phyloP scores from a whole-genome alignment of 2,329 filamentous ascomycete genomes.

The Scedosporium aurantiacum region DNA sequence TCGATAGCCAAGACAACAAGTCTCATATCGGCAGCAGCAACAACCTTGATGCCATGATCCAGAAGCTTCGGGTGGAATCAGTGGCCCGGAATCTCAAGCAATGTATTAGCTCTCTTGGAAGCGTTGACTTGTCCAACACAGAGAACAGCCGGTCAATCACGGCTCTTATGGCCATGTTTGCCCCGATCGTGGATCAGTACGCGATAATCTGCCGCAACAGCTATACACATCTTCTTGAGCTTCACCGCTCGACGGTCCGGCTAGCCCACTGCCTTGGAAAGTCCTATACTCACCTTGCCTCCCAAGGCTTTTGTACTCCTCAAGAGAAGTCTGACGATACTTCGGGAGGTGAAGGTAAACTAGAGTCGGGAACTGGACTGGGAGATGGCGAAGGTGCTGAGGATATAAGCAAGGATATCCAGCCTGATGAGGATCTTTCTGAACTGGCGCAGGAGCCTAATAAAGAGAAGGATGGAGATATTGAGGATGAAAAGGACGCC shows the following conservation, averaged over 20 bases:
- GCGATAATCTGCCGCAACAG: constrained; percentile 46
- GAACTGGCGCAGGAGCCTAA: constrained; percentile 82
- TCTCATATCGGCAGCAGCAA: constrained; percentile 3
- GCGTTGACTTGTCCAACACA: constrained; percentile 18
- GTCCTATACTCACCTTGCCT: constrained; percentile 66
- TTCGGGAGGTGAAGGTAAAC: constrained; percentile 59
- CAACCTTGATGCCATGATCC: constrained; percentile 30
- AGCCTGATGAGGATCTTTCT: constrained; percentile 82
- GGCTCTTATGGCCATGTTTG: constrained; percentile 26
- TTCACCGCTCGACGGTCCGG: constrained; percentile 63
- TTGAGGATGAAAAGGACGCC: constrained; percentile 72
- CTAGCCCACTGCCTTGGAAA: constrained; percentile 67
- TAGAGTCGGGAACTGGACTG: constrained; percentile 85
- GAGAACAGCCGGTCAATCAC: constrained; percentile 18
- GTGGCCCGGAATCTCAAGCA: constrained; percentile 33
- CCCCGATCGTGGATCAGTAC: constrained; percentile 70
- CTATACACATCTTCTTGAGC: constrained; percentile 44
- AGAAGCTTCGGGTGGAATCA: constrained; percentile 46
- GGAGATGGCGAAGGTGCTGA: constrained; percentile 92
- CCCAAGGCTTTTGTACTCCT: constrained; percentile 85
- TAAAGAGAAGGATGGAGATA: constrained; percentile 51
- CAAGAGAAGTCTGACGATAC: constrained; percentile 66
- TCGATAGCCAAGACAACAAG: constrained; percentile 16
- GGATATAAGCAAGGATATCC: constrained; percentile 95
- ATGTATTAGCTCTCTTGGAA: constrained; percentile 25